A percentile compares a stretch with the other conserved stretches of the same genome.
Evolutionary conservation across 2,329 filamentous ascomycete genomes (phyloP).

Genomic region (Colletotrichum simmondsii): DNA sequence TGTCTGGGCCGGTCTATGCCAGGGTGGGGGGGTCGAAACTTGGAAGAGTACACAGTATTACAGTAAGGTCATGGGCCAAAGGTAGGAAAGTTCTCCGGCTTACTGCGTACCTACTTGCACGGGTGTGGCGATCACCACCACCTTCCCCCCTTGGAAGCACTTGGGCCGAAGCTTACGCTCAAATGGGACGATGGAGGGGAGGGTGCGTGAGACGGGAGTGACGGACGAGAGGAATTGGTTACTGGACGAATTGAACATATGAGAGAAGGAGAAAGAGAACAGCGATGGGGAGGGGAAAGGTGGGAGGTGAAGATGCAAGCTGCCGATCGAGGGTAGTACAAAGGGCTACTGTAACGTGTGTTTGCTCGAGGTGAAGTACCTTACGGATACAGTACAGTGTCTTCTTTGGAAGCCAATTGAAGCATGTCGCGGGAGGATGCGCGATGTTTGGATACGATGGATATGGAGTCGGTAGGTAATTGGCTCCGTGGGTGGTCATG

Average conservation of each 20-base stretch:
- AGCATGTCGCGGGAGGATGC: no score
- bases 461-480: no score
- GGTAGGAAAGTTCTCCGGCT: neutral
- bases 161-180: conserved; percentile 23
- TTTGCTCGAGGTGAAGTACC: neutral
- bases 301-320: neutral
- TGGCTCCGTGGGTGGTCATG: no score
- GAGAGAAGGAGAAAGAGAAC: neutral
- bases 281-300: neutral
- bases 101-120: neutral
- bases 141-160: conserved; percentile 26
- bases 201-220: neutral
- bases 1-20: conserved; percentile 6
- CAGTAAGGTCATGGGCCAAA: no score
- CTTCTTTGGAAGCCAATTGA: no score
- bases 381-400: no score
- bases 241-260: neutral
- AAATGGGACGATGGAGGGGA: neutral
- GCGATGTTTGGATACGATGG: no score
- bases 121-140: conserved; percentile 10
- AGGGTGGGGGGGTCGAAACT: neutral
- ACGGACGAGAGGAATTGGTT: neutral
- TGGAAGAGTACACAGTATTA: neutral
- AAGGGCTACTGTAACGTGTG: neutral
- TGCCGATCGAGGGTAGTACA: neutral